Base-by-base conservation (phyloP, 129 eudicot genomes). In the Apium graveolens region DNA sequence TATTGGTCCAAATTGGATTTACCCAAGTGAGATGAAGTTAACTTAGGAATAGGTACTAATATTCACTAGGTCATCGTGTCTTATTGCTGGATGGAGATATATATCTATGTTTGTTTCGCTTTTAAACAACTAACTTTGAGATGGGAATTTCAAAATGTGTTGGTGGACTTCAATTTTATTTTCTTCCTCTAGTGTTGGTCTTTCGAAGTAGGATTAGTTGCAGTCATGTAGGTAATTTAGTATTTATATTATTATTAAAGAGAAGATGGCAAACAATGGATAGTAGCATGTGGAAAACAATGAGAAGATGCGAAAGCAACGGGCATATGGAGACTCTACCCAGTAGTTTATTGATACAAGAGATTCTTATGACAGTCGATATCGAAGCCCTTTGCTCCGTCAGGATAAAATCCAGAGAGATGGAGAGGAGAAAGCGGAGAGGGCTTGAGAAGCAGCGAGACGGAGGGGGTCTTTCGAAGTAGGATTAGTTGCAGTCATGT, bases 381-480 rank as follows among this genome's bases (percentile, higher is more conserved):
- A 78, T 85, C 42, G 82, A 84, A 9, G 80, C 92, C 13, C 84
- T 91, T 77, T 86, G 91, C 78, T 76, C 91, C 10, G 55, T 82
- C 85, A 14, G 80, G 81, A 16, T 91, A 89, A 82, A 88, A 78
- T 26, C 66, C 76, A 38, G 93, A 89, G 71, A 91, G 90, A 81
- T 91, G 89, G 71, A 32, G 93, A 86, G 75, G 91, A 44, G 77
- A 87, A 46, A 7, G 88, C 49, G 26, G 86, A 77, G 43, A 87
- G 82, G 34, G 83, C 65, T 71, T 80, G 91, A 72, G 88, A 82
- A 78, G 77, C 93, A 42, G 76, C 63, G 24, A 82, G 43, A 14
- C 78, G 71, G 45, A 90, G 82, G 63, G 83, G 39, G n/a, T n/a
- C n/a, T n/a, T n/a, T n/a, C n/a, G n/a, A n/a, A n/a, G n/a, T n/a